Evolutionary conservation across 805 yeast genomes (phyloP).

Genomic region (Yarrowia hollandica): DNA sequence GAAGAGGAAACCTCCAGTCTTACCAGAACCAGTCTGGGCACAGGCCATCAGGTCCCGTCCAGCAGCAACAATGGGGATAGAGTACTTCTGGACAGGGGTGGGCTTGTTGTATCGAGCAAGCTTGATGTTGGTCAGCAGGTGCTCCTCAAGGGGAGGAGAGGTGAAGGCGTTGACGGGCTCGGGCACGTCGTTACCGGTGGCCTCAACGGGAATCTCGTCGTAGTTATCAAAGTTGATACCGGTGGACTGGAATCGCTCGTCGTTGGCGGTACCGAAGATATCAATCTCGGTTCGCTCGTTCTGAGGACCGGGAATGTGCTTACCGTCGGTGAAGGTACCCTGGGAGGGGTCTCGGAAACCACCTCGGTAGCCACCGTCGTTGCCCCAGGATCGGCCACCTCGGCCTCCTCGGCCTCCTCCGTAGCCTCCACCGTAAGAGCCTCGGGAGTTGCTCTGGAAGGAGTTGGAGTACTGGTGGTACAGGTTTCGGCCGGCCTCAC

Average conservation of each 20-base stretch:
- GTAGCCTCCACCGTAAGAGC: conserved; percentile 40
- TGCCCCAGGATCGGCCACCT: conserved; percentile 38
- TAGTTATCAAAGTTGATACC: conserved; percentile 99
- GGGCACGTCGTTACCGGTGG: conserved; percentile 91
- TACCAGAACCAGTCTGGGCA: conserved; percentile 99
- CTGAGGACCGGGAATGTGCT: conserved; percentile 76
- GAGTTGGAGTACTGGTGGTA: conserved; percentile 36
- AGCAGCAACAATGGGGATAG: conserved; percentile 84
- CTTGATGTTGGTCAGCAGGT: conserved; percentile 81
- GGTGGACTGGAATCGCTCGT: conserved; percentile 72
- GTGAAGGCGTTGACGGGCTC: conserved; percentile 88
- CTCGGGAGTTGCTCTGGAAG: conserved; percentile 34
- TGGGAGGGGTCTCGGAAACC: conserved; percentile 51
- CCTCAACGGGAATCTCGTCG: conserved; percentile 98
- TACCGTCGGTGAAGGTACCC: conserved; percentile 85
- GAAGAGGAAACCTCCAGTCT: conserved; percentile 99
- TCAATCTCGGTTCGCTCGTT: conserved; percentile 72
- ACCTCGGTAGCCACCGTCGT: conserved; percentile 38
- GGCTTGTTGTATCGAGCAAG: conserved; percentile 92
- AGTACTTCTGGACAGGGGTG: conserved; percentile 94
- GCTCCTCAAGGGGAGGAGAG: conserved; percentile 84
- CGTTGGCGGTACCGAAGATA: conserved; percentile 79
- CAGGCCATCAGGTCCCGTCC: conserved; percentile 96
- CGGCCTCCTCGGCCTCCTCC: conserved; percentile 39
- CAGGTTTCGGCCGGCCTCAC: conserved; percentile 29